Base-by-base conservation (phyloP, 1,284 basidiomycete species). In the Thecaphora thlaspeos region DNA sequence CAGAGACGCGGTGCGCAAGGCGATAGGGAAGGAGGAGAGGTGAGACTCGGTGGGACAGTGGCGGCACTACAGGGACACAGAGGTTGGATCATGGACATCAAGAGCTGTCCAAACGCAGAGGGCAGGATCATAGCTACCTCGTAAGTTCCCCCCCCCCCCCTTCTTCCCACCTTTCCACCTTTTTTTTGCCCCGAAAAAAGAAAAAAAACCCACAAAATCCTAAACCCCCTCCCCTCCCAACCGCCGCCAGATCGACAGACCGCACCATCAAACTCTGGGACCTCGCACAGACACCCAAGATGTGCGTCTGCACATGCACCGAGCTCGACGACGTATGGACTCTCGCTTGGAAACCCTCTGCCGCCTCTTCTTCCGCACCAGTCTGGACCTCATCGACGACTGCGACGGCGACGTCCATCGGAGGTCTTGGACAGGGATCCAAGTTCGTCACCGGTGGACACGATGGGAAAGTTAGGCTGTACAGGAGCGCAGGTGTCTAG, bases 251-350 rank as follows among this genome's bases (percentile, higher is more conserved):
- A 7, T 53, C 45, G 1, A 51, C 55, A 10, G 65, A 68, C 36
- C 52, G 47, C 38, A 48, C 55, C 15, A 56, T 61, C 48, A 64
- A 61, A 36, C 49, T 68, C 12, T 68, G 65, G 65, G 65, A 68
- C 43, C 36, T 64, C 14, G 36, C 38, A 0, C 32, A 23, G 11
- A 40, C 12, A 5, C 51, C 51, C n/a, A 54, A 54, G 21, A 14
- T 32, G 3, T 47, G 39, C 44, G 65, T 68, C 10, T 68, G 52
- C 48, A 68, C 60, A 14, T 47, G 24, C 1, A 37, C 47, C 18
- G 65, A 68, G 40, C 19, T 23, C 2, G 23, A 34, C 40, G 19
- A 34, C 5, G 28, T 48, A 11, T 48, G 46, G 46, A 30, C 26
- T 21, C 3, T 48, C 24, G 12, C 4, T 7, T 48, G 46, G 46